These are phyloP conservation scores for Picochlorum sp. DNA, from an alignment of 139 green algal species.

Conservation along the genomic window DNA sequence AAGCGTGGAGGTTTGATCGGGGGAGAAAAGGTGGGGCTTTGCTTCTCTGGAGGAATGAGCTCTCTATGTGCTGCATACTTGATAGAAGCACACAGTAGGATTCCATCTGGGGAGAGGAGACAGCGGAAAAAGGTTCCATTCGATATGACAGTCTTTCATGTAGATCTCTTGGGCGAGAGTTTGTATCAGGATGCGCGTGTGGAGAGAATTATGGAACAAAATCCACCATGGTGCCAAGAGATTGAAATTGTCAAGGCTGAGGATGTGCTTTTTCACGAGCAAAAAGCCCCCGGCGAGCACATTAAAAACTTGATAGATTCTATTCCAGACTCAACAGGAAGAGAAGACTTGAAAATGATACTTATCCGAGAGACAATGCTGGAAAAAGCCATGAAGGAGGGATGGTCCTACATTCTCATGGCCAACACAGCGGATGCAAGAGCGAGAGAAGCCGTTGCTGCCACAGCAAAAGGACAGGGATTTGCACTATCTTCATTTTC, in stretches of 20 bases:
- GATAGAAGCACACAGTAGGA: slow-evolving; percentile 7
- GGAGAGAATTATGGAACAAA: background rate
- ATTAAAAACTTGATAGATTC: slow-evolving; percentile 15
- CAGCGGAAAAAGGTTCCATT: background rate
- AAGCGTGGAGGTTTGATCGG: background rate
- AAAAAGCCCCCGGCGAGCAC: background rate
- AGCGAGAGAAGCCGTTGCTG: slow-evolving; percentile 43
- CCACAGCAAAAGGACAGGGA: slow-evolving; percentile 59
- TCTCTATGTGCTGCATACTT: slow-evolving; percentile 38
- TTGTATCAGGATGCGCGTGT: slow-evolving; percentile 28
- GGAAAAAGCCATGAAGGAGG: slow-evolving; percentile 16
- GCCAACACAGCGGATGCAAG: slow-evolving; percentile 43
- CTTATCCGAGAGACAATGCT: slow-evolving; percentile 50
- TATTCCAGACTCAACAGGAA: slow-evolving; percentile 52
- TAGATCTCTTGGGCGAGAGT: background rate
- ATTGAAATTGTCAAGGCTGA: background rate
- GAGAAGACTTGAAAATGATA: slow-evolving; percentile 50
- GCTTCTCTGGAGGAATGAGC: slow-evolving; percentile 44
- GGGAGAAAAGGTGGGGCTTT: slow-evolving; percentile 39
- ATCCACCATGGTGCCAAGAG: background rate
- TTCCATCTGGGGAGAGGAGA: background rate
- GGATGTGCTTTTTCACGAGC: background rate
- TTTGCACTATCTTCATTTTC: slow-evolving; percentile 50
- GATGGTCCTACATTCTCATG: slow-evolving; percentile 41
- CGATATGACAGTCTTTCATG: background rate